phyloP scores from a whole-genome alignment of 768 basidiomycete species.

The Psilocybe subaeruginosa region DNA sequence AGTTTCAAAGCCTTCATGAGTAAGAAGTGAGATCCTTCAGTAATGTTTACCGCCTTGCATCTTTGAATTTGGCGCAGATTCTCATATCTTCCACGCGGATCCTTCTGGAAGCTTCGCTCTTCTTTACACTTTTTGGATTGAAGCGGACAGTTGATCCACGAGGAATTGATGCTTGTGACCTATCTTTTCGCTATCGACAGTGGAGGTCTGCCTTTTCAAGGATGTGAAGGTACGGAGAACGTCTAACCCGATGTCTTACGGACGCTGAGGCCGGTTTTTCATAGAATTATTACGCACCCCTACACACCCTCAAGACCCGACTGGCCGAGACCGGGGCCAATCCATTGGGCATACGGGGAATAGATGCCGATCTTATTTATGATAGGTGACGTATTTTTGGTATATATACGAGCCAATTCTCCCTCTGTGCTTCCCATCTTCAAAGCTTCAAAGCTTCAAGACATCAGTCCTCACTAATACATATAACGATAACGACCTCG shows the following conservation, averaged over 20 bases:
- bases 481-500: slow-evolving; percentile 5
- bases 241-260: background rate
- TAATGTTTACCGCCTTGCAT: background rate
- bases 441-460: slow-evolving; percentile 1
- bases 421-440: background rate
- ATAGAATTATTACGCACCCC: background rate
- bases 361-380: background rate
- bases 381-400: background rate
- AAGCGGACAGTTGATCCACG: background rate
- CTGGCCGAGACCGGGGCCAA: slow-evolving; percentile 1
- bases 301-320: background rate
- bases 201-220: background rate
- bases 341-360: background rate
- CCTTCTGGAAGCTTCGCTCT: background rate
- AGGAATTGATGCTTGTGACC: background rate
- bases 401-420: slow-evolving; percentile 3
- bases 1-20: background rate
- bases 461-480: background rate
- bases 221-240: background rate
- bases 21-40: background rate
- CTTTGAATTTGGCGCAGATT: background rate
- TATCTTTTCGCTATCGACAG: background rate
- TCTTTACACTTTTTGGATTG: background rate
- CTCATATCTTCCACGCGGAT: background rate
- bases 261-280: background rate